phyloP scores from a whole-genome alignment of 805 yeast genomes.

The Saturnispora besseyi region DNA sequence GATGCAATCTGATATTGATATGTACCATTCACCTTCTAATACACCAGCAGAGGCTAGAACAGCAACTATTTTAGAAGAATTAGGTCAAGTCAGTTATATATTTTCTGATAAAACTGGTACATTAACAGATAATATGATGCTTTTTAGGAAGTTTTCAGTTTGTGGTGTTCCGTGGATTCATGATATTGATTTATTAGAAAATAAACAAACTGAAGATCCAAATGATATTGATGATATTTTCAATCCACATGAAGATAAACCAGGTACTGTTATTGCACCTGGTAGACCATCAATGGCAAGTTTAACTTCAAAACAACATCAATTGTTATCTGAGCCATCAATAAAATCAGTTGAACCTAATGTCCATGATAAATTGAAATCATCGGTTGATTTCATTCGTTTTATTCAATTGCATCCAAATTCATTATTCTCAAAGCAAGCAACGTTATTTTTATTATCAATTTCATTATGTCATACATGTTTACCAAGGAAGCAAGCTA shows the following conservation, averaged over 20 bases:
- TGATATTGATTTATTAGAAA: conserved; percentile 44
- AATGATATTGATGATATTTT: conserved; percentile 11
- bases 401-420: conserved; percentile 68
- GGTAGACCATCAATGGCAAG: conserved; percentile 57
- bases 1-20: conserved; percentile 85
- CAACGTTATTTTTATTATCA: conserved; percentile 69
- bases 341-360: conserved; percentile 23
- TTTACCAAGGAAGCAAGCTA: conserved; percentile 47
- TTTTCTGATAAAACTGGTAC: conserved; percentile 98
- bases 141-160: conserved; percentile 79
- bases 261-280: conserved; percentile 23
- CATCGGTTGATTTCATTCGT: conserved; percentile 57
- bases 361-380: conserved; percentile 31
- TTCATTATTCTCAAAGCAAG: conserved; percentile 58
- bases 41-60: conserved; percentile 95
- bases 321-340: neutral
- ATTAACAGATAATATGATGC: conserved; percentile 87
- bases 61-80: conserved; percentile 89
- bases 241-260: conserved; percentile 9
- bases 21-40: conserved; percentile 77
- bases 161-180: conserved; percentile 89
- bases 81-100: conserved; percentile 92
- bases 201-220: conserved; percentile 9
- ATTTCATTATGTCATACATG: conserved; percentile 88
- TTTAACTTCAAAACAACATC: conserved; percentile 14